Evolutionary conservation across 1,284 basidiomycete species (phyloP).

Genomic region (Exobasidium cylindrosporum): DNA sequence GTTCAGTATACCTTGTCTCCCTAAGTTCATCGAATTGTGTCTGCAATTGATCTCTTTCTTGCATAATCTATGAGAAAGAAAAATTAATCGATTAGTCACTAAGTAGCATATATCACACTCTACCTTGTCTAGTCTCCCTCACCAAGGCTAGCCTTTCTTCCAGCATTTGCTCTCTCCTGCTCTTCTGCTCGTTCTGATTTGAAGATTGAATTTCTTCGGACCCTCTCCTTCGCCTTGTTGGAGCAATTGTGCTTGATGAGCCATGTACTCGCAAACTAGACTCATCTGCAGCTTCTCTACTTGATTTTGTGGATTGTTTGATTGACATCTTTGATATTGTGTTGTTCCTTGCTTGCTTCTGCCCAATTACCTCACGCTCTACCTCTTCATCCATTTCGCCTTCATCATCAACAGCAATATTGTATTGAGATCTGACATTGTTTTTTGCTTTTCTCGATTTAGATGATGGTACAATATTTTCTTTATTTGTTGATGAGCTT

Average conservation of each 20-base stretch:
- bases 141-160: constrained; percentile 27
- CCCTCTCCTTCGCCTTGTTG: not conserved
- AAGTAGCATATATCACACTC: not conserved
- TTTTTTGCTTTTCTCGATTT: not conserved
- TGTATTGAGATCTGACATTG: not conserved
- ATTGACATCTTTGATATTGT: not conserved
- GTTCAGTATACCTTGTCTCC: constrained; percentile 33
- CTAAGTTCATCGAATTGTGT: constrained; percentile 47
- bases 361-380: not conserved
- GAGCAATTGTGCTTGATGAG: not conserved
- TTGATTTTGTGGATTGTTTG: too few species aligned
- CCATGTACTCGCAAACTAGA: not conserved
- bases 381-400: not conserved
- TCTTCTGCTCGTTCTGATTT: constrained; percentile 1
- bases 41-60: constrained; percentile 46
- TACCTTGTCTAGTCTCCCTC: not conserved
- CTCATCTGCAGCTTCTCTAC: not conserved
- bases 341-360: not conserved
- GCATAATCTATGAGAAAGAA: constrained; percentile 14
- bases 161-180: constrained; percentile 30
- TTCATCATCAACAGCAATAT: not conserved
- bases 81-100: not conserved
- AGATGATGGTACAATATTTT: not conserved
- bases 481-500: not conserved
- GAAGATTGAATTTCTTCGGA: not conserved